A percentile compares a stretch with the other conserved stretches of the same genome.
Evolutionary conservation across 2,329 filamentous ascomycete genomes (phyloP).

Genomic region (Calonectria pseudoturangicola): DNA sequence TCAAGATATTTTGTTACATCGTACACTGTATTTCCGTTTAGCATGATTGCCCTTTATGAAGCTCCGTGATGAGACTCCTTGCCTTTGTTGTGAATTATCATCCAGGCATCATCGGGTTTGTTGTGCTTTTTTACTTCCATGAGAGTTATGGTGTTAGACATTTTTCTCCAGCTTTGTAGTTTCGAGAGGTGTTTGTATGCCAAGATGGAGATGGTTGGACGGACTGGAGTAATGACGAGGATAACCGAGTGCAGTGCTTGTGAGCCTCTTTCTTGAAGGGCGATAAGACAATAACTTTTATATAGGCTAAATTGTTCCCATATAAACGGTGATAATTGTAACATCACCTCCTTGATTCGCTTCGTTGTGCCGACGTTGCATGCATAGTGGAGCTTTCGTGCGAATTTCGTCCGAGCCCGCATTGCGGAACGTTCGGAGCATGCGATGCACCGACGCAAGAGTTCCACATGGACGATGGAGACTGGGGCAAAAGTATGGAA

Average conservation of each 20-base stretch:
- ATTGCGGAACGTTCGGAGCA: background rate
- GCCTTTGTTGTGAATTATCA: constrained; percentile 17
- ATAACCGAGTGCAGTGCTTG: too few species aligned
- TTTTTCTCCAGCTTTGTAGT: background rate
- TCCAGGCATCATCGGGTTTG: constrained; percentile 10
- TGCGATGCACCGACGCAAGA: too few species aligned
- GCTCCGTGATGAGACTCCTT: background rate
- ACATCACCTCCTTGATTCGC: background rate
- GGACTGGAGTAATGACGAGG: background rate
- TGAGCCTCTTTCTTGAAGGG: background rate
- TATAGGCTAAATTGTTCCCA: background rate
- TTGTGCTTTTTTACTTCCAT: constrained; percentile 12
- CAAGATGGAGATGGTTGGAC: background rate
- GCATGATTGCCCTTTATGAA: background rate
- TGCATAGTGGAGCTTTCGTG: background rate
- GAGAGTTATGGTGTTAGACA: background rate
- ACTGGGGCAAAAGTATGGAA: background rate
- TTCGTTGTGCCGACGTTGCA: background rate
- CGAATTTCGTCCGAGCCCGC: constrained; percentile 14
- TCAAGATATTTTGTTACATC: constrained; percentile 19
- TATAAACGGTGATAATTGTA: background rate
- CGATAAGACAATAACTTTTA: background rate
- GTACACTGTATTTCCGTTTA: background rate
- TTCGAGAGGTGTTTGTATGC: too few species aligned
- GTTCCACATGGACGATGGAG: background rate